Percentiles rank a stretch among this genome's conserved stretches.
Conservation (phyloP, 305 asterid species). For the Fraxinus platypoda region DNA sequence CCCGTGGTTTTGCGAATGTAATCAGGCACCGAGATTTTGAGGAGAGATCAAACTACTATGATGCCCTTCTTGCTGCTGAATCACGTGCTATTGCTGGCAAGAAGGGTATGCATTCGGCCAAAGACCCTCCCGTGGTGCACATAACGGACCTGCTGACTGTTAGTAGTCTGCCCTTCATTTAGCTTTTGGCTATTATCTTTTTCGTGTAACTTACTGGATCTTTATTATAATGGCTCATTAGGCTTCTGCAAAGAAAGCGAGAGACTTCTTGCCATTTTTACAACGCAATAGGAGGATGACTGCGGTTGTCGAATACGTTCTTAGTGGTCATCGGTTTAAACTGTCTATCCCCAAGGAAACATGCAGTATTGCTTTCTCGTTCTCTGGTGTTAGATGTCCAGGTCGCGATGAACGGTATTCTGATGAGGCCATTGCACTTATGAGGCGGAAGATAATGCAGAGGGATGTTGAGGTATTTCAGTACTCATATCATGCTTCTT, state of each 20-base stretch:
- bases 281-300: slow-evolving; percentile 87
- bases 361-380: slow-evolving; percentile 86
- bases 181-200: neutral
- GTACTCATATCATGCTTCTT: slow-evolving; percentile 13
- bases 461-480: slow-evolving; percentile 91
- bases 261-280: slow-evolving; percentile 85
- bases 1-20: slow-evolving; percentile 87
- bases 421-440: slow-evolving; percentile 93
- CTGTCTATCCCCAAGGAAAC: slow-evolving; percentile 87
- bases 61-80: slow-evolving; percentile 84
- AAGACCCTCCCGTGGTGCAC: slow-evolving; percentile 88
- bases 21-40: slow-evolving; percentile 97
- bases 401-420: slow-evolving; percentile 92
- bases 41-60: slow-evolving; percentile 91
- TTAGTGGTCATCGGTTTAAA: slow-evolving; percentile 96
- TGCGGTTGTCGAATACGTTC: slow-evolving; percentile 90
- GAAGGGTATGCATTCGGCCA: slow-evolving; percentile 87
- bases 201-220: neutral
- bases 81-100: slow-evolving; percentile 81
- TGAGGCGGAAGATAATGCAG: slow-evolving; percentile 99
- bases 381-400: slow-evolving; percentile 97
- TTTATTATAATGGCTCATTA: slow-evolving; percentile 24
- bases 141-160: slow-evolving; percentile 81
- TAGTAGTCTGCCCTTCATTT: slow-evolving; percentile 35
- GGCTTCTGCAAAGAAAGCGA: slow-evolving; percentile 85